phyloP scores from a whole-genome alignment of 2,329 filamentous ascomycete genomes.

The Leptodontidium sp. region DNA sequence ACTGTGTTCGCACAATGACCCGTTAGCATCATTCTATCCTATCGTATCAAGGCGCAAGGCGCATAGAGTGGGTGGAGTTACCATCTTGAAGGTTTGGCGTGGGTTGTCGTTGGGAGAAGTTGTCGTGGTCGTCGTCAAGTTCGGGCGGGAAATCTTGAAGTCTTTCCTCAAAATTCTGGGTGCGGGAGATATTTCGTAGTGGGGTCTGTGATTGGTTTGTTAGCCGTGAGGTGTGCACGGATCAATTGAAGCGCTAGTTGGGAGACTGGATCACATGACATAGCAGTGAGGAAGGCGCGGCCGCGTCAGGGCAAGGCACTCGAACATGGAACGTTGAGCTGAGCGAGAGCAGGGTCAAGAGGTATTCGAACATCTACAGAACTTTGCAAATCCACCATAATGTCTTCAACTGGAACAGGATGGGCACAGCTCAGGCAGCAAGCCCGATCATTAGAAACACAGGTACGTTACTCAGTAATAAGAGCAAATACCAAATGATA shows the following conservation, averaged over 20 bases:
- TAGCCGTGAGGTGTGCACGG: constrained; percentile 6
- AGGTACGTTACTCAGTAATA: constrained; percentile 63
- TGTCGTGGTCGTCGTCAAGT: constrained; percentile 35
- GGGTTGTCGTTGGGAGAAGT: constrained; percentile 38
- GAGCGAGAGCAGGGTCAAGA: constrained; percentile 3
- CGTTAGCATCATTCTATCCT: constrained; percentile 24
- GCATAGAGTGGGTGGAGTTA: constrained; percentile 37
- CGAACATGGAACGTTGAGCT: constrained; percentile 11
- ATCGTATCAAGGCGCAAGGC: not conserved
- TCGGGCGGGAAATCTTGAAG: constrained; percentile 14
- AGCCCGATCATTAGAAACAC: constrained; percentile 85
- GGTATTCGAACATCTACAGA: not conserved
- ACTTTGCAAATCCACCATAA: constrained; percentile 24
- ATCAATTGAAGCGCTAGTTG: not conserved
- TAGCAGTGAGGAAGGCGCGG: not conserved
- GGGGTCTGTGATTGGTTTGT: not conserved
- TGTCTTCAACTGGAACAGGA: constrained; percentile 55
- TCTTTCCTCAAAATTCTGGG: constrained; percentile 15
- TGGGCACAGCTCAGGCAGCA: constrained; percentile 97
- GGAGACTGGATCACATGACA: not conserved
- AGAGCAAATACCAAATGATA: not conserved
- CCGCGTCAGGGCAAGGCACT: constrained; percentile 7
- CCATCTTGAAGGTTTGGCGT: constrained; percentile 47
- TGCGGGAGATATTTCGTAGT: constrained; percentile 17
- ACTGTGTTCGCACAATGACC: constrained; percentile 55